Conservation (phyloP, 2,329 filamentous ascomycete species). For the Allantophomopsis lycopodina region DNA sequence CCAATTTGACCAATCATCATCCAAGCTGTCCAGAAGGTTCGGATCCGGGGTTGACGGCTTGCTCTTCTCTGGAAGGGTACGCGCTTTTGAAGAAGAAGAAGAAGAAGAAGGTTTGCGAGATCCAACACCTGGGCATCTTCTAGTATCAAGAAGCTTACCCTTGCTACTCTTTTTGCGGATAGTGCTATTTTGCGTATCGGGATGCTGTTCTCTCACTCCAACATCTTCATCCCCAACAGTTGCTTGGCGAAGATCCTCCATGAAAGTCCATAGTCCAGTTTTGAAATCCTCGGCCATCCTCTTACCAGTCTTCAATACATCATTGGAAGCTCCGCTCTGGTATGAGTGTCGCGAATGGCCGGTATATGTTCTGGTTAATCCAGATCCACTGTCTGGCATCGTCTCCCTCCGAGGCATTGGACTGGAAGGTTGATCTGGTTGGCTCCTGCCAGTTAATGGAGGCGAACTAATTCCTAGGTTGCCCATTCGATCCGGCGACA, state of each 20-base stretch:
- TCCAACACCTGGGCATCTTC: constrained; percentile 7
- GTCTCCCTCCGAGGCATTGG: constrained; percentile 9
- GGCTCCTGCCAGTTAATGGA: constrained; percentile 6
- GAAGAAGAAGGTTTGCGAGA: constrained; percentile 4
- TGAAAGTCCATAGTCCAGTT: constrained; percentile 83
- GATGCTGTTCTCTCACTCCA: constrained; percentile 22
- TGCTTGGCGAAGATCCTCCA: constrained; percentile 89
- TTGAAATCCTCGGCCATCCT: constrained; percentile 57
- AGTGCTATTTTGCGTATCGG: constrained; percentile 6
- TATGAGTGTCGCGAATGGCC: constrained; percentile 17
- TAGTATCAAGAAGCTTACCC: constrained; percentile 10
- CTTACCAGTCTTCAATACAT: constrained; percentile 10
- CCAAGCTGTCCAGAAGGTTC: constrained; percentile 23
- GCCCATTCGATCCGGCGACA: constrained; percentile 42
- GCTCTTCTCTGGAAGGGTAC: constrained; percentile 9
- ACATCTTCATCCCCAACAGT: constrained; percentile 90
- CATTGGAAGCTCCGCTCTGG: constrained; percentile 15
- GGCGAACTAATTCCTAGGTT: constrained; percentile 10
- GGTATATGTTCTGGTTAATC: constrained; percentile 11
- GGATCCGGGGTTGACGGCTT: constrained; percentile 11
- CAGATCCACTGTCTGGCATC: constrained; percentile 17
- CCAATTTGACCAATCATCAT: constrained; percentile 54
- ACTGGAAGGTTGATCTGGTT: neutral
- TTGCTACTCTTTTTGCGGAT: constrained; percentile 21
- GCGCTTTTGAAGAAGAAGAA: constrained; percentile 6